Conservation (phyloP, 2,329 filamentous ascomycete species). For the Fusarium robinianum region DNA sequence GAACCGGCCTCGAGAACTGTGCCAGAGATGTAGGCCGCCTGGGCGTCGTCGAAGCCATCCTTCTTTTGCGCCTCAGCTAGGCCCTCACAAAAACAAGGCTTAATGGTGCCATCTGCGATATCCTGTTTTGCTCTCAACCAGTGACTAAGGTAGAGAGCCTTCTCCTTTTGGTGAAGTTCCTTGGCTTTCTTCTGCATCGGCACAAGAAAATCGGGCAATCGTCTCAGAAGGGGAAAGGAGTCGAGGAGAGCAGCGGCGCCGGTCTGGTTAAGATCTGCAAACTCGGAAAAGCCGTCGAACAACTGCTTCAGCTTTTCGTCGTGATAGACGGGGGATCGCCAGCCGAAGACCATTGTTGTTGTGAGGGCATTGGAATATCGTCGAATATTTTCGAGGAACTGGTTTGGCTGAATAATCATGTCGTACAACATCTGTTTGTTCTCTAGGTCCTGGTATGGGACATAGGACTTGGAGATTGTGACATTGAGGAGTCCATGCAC, state of each 20-base stretch:
- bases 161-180: slow-evolving; percentile 3
- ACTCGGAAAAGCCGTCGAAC: not conserved
- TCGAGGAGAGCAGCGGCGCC: slow-evolving; percentile 3
- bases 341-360: slow-evolving; percentile 5
- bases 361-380: slow-evolving; percentile 9
- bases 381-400: not conserved
- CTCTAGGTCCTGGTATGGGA: slow-evolving; percentile 6
- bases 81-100: slow-evolving; percentile 29
- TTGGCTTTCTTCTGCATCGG: slow-evolving; percentile 1
- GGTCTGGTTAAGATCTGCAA: not conserved
- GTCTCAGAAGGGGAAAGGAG: not conserved
- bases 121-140: slow-evolving; percentile 5
- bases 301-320: slow-evolving; percentile 2
- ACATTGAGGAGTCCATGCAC: not conserved
- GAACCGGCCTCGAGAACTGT: slow-evolving; percentile 41
- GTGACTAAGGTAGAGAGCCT: slow-evolving; percentile 3
- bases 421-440: slow-evolving; percentile 5
- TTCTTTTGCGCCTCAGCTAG: not conserved
- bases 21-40: slow-evolving; percentile 37
- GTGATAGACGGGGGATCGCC: not conserved
- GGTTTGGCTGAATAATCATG: not conserved
- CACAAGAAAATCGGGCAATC: slow-evolving; percentile 1
- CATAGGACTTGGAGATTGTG: not conserved
- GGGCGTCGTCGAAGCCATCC: not conserved
- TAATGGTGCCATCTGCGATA: slow-evolving; percentile 26